Evolutionary conservation across 495 filamentous ascomycete genomes (phyloP), one percentile per base, ranked within the genome.

Genomic region (Aspergillus affinis): DNA sequence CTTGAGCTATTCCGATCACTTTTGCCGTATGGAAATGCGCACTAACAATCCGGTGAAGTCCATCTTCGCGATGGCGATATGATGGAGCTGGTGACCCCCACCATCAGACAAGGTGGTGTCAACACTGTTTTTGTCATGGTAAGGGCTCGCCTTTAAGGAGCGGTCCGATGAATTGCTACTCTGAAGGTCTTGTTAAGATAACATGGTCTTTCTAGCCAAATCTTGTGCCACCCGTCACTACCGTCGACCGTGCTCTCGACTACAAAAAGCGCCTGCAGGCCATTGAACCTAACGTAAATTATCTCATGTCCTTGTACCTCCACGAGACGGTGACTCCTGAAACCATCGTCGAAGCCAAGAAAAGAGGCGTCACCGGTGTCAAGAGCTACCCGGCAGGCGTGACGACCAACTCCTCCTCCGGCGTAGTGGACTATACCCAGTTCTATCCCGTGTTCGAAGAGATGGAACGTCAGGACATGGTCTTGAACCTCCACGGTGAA

Each of bases 231-330:
- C 91, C 90, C 17, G 80, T 94, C 58, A 89, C 86, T 4, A 90
- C 84, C 17, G 87, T 93, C 47, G 75, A 82, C 57, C 83, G 87
- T 69, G 91, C 90, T 27, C 75, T 96, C 18, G 84, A 87, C 54
- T 97, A 96, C 76, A 81, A 88, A 63, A 73, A 80, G 54, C 78
- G 79, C 9, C 81, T 97, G 51, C 75, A 82, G 63, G 78, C 81
- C 54, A 76, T 93, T 63, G 89, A 88, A 51, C 87, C 88, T 0
- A 81, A 83, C 41, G 87, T 97, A 48, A 86, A 82, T 57, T 97
- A 86, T 68, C 83, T 96, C 57, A 96, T 97, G 92, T 89, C 91
- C 4, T 81, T 97, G 26, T 97, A 94, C 70, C 84, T 95, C 41
- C 87, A 91, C 66, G 81, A 88, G 49, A 82, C 78, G 27, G 82